Conservation (phyloP, 176 grass and related monocot genomes). For the Ensete glaucum region DNA sequence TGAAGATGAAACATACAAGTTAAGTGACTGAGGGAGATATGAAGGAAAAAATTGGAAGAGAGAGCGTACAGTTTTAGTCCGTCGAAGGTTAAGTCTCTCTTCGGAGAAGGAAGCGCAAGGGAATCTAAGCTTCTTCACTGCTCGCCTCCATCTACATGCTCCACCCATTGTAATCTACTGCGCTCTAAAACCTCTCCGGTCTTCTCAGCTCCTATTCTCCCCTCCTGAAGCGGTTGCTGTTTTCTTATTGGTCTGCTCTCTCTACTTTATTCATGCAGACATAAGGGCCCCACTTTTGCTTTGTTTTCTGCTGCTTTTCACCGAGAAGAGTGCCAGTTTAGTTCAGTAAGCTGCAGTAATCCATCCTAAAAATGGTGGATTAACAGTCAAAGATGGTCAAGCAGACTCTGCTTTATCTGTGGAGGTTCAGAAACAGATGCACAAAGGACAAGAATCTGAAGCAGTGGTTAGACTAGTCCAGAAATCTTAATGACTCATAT, state of each 20-base stretch:
- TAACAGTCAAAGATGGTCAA: neutral
- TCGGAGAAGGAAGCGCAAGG: slow-evolving; percentile 17
- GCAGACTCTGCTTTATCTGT: neutral
- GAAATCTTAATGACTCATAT: too few species aligned
- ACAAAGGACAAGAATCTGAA: neutral
- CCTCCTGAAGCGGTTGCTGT: neutral
- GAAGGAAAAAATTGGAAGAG: slow-evolving; percentile 38
- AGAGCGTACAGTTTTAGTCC: neutral
- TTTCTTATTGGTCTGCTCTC: neutral
- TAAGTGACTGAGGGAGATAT: slow-evolving; percentile 1
- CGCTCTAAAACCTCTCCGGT: too few species aligned
- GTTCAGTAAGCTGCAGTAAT: neutral
- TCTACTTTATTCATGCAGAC: neutral
- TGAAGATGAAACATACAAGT: too few species aligned
- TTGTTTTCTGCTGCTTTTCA: neutral
- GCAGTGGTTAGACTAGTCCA: neutral
- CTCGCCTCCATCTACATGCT: slow-evolving; percentile 10
- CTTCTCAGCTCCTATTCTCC: neutral
- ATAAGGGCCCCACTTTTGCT: neutral
- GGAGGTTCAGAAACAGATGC: slow-evolving; percentile 1
- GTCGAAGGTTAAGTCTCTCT: neutral
- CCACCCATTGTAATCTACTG: slow-evolving; percentile 3
- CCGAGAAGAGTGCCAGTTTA: neutral
- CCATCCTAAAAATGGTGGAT: neutral
- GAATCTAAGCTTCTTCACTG: slow-evolving; percentile 9